Evolutionary conservation across 768 basidiomycete species (phyloP), one percentile per base, ranked within the genome.

Genomic region (Pholiota microspora): DNA sequence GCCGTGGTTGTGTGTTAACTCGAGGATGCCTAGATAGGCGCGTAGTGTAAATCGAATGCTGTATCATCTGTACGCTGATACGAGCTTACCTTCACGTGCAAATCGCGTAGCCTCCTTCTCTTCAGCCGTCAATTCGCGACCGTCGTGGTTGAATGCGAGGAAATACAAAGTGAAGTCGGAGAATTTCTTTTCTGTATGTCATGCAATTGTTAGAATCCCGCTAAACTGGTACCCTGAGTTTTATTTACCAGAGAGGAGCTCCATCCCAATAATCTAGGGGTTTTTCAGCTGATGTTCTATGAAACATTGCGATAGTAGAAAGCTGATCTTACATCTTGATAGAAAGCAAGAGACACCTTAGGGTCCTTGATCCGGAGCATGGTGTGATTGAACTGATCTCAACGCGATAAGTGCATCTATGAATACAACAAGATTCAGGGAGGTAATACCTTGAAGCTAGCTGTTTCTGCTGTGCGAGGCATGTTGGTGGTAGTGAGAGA

Each of bases 281-380:
- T n/a, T n/a, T n/a, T n/a, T n/a, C 12, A 16, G 9, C 34, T 28
- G 12, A 27, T 23, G 27, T 0, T n/a, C 36, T 38, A 16, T 4
- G 16, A 35, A 2, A 44, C n/a, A n/a, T n/a, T n/a, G n/a, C n/a
- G 15, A 44, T 25, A 24, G 18, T 7, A 9, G 21, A 45, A 15
- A 25, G 7, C 7, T 40, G 28, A 23, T 46, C 78, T 62, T 51
- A 84, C 88, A 36, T 91, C 81, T 53, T 79, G 77, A 73, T 96
- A 96, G 71, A 94, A 98, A 18, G 78, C 73, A 56, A 96, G 67
- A 15, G 92, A 94, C 42, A 72, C 77, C 60, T 92, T 84, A 7
- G 93, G 88, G 67, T 96, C 92, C 75, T 87, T 94, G 67, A 96
- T 78, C 62, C 94, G 82, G 62, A 94, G 69, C 92, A 92, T 93